These are phyloP conservation scores for Neopestalotiopsis sp. DNA, from an alignment of 2,329 filamentous ascomycete genomes.

Conservation along the genomic window DNA sequence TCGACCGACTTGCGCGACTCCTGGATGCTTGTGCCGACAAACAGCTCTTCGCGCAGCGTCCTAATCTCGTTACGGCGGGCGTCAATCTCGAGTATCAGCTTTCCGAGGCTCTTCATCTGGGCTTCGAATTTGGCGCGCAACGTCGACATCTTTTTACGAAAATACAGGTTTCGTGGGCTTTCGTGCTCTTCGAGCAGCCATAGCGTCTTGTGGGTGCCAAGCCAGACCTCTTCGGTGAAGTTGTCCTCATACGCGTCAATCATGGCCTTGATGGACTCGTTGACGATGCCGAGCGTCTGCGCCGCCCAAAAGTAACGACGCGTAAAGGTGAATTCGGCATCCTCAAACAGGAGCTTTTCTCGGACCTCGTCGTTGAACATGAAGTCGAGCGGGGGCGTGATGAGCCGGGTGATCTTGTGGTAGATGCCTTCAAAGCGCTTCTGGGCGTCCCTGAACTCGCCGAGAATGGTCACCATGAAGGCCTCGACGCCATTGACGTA, in stretches of 20 bases:
- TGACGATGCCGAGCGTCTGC: conserved; percentile 4
- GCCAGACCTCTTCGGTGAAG: conserved; percentile 12
- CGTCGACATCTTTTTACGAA: background rate
- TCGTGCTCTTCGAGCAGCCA: background rate
- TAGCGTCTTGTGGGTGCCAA: background rate
- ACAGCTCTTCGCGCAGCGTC: conserved; percentile 4
- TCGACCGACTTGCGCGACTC: conserved; percentile 2
- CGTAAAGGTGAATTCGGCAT: conserved; percentile 2
- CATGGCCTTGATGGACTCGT: conserved; percentile 8
- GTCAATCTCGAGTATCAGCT: background rate
- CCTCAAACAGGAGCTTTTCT: conserved; percentile 6
- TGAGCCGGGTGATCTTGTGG: conserved; percentile 1
- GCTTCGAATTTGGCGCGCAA: background rate
- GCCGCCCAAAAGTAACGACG: conserved; percentile 8
- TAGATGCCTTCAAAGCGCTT: background rate
- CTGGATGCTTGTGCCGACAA: background rate
- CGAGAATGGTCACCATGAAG: conserved; percentile 2
- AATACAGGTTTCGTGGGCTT: background rate
- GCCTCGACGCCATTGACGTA: conserved; percentile 7
- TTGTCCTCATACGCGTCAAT: conserved; percentile 4
- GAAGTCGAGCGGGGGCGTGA: conserved; percentile 7
- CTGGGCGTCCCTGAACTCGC: background rate
- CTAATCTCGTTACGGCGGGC: conserved; percentile 1
- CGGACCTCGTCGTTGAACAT: conserved; percentile 3
- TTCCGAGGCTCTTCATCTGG: background rate